A percentile compares a stretch with the other conserved stretches of the same genome.
phyloP scores from a whole-genome alignment of 2,329 filamentous ascomycete species.

The Ophiostoma sp. region DNA sequence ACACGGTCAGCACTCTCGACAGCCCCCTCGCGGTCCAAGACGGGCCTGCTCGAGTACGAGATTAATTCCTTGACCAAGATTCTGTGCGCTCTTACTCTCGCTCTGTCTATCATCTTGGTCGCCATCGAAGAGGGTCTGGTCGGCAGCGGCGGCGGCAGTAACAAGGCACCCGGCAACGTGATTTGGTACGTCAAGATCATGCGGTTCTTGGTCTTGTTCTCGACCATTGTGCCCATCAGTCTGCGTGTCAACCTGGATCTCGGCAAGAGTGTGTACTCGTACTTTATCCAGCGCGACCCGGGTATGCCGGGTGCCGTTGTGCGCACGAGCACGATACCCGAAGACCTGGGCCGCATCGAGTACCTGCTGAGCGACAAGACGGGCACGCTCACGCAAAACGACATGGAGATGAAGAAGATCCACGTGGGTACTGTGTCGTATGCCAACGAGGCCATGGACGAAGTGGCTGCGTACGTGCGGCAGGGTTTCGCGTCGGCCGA shows the following conservation, averaged over 20 bases:
- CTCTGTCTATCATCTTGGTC: conserved; percentile 83
- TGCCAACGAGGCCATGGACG: conserved; percentile 98
- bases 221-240: conserved; percentile 98
- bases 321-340: conserved; percentile 93
- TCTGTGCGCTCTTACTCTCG: conserved; percentile 81
- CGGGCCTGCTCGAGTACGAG: conserved; percentile 88
- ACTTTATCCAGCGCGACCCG: conserved; percentile 88
- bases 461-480: conserved; percentile 81
- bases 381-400: conserved; percentile 95
- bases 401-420: conserved; percentile 99
- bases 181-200: conserved; percentile 96
- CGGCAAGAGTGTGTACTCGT: conserved; percentile 94
- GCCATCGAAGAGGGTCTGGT: conserved; percentile 77
- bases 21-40: conserved; percentile 87
- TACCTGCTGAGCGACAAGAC: conserved; percentile 97
- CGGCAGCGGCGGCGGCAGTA: conserved; percentile 47
- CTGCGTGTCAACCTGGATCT: conserved; percentile 94
- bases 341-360: conserved; percentile 92
- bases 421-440: conserved; percentile 98
- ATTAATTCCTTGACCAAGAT: conserved; percentile 98
- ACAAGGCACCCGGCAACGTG: conserved; percentile 60
- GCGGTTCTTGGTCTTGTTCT: conserved; percentile 97
- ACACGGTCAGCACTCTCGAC: conserved; percentile 93
- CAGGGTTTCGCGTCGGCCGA: conserved; percentile 71
- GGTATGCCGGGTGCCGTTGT: conserved; percentile 92